These are phyloP conservation scores for Fusarium brachygibbosum DNA, from an alignment of 2,329 filamentous ascomycete genomes.

Conservation along the genomic window DNA sequence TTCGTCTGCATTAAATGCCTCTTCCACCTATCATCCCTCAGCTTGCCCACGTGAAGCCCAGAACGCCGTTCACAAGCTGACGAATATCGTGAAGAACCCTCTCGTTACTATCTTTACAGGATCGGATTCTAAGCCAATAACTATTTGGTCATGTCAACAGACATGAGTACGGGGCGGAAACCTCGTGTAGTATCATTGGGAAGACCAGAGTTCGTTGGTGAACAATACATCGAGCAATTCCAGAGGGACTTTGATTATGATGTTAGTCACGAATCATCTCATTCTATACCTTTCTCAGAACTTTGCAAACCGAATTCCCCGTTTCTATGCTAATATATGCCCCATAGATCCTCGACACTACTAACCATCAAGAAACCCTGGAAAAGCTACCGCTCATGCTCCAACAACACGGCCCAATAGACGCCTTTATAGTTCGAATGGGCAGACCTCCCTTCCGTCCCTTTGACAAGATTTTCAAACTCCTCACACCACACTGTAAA, in stretches of 20 bases:
- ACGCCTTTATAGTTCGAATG: slow-evolving; percentile 65
- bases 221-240: slow-evolving; percentile 58
- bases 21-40: not conserved
- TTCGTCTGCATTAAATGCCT: not conserved
- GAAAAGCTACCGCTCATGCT: slow-evolving; percentile 55
- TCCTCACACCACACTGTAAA: slow-evolving; percentile 58
- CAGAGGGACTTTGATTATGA: slow-evolving; percentile 56
- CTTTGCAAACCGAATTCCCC: too few species aligned
- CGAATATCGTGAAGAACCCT: not conserved
- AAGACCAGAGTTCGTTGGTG: slow-evolving; percentile 54
- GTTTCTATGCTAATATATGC: not conserved
- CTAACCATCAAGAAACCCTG: slow-evolving; percentile 55
- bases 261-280: slow-evolving; percentile 35
- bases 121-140: too few species aligned
- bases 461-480: slow-evolving; percentile 61
- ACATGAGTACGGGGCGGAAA: slow-evolving; percentile 39
- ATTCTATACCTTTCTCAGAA: rapidly evolving
- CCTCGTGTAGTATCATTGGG: slow-evolving; percentile 60
- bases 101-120: too few species aligned
- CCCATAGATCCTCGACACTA: slow-evolving; percentile 51
- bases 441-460: slow-evolving; percentile 63
- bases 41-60: not conserved
- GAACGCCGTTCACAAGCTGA: not conserved
- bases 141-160: slow-evolving; percentile 7
- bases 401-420: slow-evolving; percentile 56